Percentiles rank a stretch among this genome's conserved stretches.
Evolutionary conservation across 768 basidiomycete species (phyloP).

Genomic region (Lactarius tabidus): DNA sequence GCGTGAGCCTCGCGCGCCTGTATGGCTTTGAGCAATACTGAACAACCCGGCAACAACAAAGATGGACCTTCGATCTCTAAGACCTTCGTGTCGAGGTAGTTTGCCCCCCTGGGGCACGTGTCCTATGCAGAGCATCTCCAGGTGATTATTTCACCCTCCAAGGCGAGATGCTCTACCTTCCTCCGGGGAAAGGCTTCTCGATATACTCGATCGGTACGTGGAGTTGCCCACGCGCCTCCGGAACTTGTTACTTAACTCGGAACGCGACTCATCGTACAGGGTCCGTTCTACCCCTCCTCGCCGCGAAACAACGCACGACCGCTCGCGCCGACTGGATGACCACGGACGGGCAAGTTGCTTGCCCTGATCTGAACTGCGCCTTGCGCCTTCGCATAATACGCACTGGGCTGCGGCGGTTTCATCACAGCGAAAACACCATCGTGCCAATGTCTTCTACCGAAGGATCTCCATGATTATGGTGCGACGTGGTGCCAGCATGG

Average conservation of each 20-base stretch:
- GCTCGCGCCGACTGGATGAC: conserved; percentile 45
- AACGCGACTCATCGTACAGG: conserved; percentile 33
- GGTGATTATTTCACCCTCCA: conserved; percentile 61
- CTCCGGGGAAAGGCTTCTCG: conserved; percentile 60
- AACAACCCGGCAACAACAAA: background rate
- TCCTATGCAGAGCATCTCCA: conserved; percentile 59
- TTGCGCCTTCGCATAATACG: conserved; percentile 51
- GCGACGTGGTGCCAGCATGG: too few relatives aligned
- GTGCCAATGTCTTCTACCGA: conserved; percentile 34
- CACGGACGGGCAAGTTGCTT: conserved; percentile 59
- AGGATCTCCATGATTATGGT: background rate
- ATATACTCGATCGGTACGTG: conserved; percentile 59
- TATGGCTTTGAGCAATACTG: background rate
- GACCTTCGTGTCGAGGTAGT: conserved; percentile 62
- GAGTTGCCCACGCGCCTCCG: background rate
- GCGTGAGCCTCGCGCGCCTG: too few relatives aligned
- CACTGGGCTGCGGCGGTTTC: conserved; percentile 49
- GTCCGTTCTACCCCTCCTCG: conserved; percentile 59
- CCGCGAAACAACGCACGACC: conserved; percentile 59
- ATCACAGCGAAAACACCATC: conserved; percentile 50
- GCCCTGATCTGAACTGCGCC: conserved; percentile 63
- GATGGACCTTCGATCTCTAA: conserved; percentile 55
- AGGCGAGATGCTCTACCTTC: conserved; percentile 61
- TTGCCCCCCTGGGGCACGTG: conserved; percentile 52
- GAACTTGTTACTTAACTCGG: background rate